A percentile compares a stretch with the other conserved stretches of the same genome.
phyloP scores from a whole-genome alignment of 768 basidiomycete genomes.

The Podaxis pistillaris region DNA sequence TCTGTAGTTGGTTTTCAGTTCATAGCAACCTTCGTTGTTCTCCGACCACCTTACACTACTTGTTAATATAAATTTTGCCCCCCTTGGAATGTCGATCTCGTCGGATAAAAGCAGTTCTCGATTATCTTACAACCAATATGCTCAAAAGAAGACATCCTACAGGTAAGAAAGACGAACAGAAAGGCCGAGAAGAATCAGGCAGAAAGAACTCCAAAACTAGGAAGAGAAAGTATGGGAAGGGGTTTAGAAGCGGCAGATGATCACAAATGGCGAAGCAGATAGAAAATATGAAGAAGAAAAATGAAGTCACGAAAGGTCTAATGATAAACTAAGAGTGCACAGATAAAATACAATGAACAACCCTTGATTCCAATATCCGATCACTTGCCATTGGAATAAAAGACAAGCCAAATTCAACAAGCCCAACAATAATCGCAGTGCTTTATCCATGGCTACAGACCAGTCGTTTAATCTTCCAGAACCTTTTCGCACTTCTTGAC shows the following conservation, averaged over 20 bases:
- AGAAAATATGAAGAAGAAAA: slow-evolving; percentile 22
- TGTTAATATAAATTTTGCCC: neutral
- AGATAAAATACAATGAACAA: slow-evolving; percentile 24
- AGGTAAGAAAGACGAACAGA: slow-evolving; percentile 7
- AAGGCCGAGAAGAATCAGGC: neutral
- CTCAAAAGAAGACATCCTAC: slow-evolving; percentile 4
- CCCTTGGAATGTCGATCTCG: neutral
- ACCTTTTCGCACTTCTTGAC: slow-evolving; percentile 93
- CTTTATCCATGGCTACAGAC: neutral
- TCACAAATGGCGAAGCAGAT: slow-evolving; percentile 28
- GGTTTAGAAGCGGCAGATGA: slow-evolving; percentile 18
- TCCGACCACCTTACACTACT: neutral
- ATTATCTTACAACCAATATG: slow-evolving; percentile 13
- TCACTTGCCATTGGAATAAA: neutral
- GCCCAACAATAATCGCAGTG: neutral
- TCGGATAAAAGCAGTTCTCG: slow-evolving; percentile 8
- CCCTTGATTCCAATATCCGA: slow-evolving; percentile 8
- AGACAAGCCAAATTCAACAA: neutral
- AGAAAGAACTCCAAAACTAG: neutral
- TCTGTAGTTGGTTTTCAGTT: too few species aligned
- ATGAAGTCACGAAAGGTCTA: slow-evolving; percentile 24
- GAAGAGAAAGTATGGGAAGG: slow-evolving; percentile 1
- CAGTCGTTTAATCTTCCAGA: slow-evolving; percentile 65
- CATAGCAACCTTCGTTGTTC: neutral
- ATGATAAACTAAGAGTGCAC: slow-evolving; percentile 30